These are phyloP conservation scores for Stemphylium beticola DNA, from an alignment of 2,329 filamentous ascomycete species.

Conservation along the genomic window DNA sequence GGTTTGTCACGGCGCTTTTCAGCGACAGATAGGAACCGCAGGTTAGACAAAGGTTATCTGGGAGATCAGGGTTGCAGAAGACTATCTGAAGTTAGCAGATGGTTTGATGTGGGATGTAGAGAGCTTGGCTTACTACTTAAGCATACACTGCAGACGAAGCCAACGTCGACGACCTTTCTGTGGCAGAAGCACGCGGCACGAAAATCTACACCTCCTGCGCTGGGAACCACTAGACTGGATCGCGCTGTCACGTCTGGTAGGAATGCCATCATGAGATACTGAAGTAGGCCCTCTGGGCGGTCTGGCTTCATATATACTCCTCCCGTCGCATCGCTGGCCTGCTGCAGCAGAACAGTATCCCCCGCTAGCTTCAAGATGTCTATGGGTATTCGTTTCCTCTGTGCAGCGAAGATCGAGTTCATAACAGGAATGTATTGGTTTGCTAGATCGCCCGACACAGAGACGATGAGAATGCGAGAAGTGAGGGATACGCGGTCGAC, in stretches of 20 bases:
- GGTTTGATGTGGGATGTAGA: constrained; percentile 9
- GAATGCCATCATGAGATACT: constrained; percentile 95
- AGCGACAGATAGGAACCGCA: constrained; percentile 50
- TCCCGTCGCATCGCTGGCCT: constrained; percentile 77
- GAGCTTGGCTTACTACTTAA: constrained; percentile 68
- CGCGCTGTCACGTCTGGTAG: constrained; percentile 72
- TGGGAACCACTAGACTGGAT: constrained; percentile 74
- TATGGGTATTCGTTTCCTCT: constrained; percentile 84
- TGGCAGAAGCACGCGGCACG: constrained; percentile 99
- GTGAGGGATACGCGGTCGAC: constrained; percentile 62
- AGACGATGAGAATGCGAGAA: constrained; percentile 86
- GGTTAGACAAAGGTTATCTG: constrained; percentile 46
- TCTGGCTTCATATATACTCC: constrained; percentile 70
- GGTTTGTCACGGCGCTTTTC: constrained; percentile 38
- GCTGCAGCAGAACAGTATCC: constrained; percentile 89
- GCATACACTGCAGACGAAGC: constrained; percentile 95
- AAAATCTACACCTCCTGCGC: constrained; percentile 89
- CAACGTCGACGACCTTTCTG: constrained; percentile 84
- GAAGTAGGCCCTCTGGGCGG: constrained; percentile 68
- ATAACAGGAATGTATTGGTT: constrained; percentile 97
- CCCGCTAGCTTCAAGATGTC: constrained; percentile 88
- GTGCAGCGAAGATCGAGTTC: constrained; percentile 96
- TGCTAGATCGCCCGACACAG: constrained; percentile 85
- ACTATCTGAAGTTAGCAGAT: constrained; percentile 30
- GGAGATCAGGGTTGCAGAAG: constrained; percentile 45